These are phyloP conservation scores for Ceratocystis papillata DNA, from an alignment of 2,329 filamentous ascomycete species.

Conservation along the genomic window DNA sequence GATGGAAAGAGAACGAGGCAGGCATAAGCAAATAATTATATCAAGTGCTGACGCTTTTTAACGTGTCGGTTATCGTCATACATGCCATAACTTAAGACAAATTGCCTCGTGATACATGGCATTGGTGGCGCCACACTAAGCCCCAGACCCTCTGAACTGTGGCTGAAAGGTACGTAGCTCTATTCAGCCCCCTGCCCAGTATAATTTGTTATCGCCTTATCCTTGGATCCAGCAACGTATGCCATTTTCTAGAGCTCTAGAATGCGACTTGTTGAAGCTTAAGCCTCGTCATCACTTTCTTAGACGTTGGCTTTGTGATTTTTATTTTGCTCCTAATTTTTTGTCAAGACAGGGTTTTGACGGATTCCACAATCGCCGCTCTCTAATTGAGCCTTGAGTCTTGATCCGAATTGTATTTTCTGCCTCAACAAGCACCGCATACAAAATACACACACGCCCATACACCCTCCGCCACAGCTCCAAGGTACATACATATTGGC, in stretches of 20 bases:
- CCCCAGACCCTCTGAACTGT: not conserved
- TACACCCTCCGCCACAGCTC: constrained; percentile 3
- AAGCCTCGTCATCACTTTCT: constrained; percentile 23
- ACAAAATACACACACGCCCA: not conserved
- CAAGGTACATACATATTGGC: not conserved
- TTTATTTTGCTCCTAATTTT: constrained; percentile 1
- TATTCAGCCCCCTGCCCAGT: constrained; percentile 2
- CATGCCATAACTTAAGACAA: not conserved
- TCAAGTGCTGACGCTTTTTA: constrained; percentile 2
- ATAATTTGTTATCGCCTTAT: not conserved
- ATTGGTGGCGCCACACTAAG: not conserved
- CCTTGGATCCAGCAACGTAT: constrained; percentile 30
- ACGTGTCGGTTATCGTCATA: not conserved
- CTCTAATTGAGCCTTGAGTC: not conserved
- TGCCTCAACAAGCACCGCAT: constrained; percentile 15
- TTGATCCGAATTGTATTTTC: not conserved
- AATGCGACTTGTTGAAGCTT: constrained; percentile 19
- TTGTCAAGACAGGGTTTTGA: not conserved
- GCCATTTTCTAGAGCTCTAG: constrained; percentile 23
- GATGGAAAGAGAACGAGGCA: not conserved
- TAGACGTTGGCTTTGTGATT: constrained; percentile 23
- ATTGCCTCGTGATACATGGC: not conserved
- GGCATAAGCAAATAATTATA: not conserved
- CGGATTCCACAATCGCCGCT: not conserved
- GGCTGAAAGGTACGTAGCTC: not conserved